Evolutionary conservation across 2,329 filamentous ascomycete genomes (phyloP).

Genomic region (Diaporthe nobilis): DNA sequence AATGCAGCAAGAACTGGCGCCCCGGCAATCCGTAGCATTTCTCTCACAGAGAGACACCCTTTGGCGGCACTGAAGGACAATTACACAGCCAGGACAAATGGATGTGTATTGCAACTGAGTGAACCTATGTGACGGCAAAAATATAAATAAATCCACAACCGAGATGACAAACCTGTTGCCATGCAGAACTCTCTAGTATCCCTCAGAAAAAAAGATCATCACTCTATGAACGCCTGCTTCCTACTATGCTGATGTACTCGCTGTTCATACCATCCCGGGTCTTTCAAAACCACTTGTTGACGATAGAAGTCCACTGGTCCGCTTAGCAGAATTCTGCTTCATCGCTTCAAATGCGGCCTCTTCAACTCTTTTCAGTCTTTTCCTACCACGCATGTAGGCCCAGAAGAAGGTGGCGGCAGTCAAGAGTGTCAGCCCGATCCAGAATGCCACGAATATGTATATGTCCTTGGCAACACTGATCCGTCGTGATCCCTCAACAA

Average conservation of each 20-base stretch:
- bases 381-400: slow-evolving; percentile 20
- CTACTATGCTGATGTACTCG: background rate
- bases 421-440: slow-evolving; percentile 24
- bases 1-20: too few species aligned
- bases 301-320: background rate
- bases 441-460: slow-evolving; percentile 33
- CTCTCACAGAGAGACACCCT: too few species aligned
- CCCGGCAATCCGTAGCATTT: too few species aligned
- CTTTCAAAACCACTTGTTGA: background rate
- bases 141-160: too few species aligned
- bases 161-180: too few species aligned
- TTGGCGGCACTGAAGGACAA: too few species aligned
- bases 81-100: too few species aligned
- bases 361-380: background rate
- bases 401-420: slow-evolving; percentile 23
- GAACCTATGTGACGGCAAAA: too few species aligned
- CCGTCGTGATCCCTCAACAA: slow-evolving; percentile 22
- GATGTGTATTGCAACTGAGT: too few species aligned
- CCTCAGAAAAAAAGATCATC: background rate
- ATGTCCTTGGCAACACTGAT: slow-evolving; percentile 14
- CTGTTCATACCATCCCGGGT: background rate
- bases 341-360: background rate
- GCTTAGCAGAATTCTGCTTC: background rate
- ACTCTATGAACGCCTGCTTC: background rate
- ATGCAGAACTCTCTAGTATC: background rate